Base-by-base conservation (phyloP, 805 yeast genomes). In the Candida endomychidarum region DNA sequence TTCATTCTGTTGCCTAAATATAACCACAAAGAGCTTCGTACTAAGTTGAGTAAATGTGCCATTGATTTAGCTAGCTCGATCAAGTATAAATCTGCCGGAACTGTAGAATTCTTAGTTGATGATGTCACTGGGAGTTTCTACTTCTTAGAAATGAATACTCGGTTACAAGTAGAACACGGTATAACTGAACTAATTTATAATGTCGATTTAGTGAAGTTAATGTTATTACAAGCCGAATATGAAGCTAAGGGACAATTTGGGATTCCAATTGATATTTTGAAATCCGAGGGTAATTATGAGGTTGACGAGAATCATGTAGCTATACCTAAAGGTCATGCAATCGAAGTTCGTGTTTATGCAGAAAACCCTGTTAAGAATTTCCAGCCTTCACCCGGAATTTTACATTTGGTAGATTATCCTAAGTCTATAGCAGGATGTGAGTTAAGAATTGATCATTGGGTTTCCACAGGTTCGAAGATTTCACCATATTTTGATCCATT, bases 111-210 rank as follows among this genome's bases (percentile, higher is more conserved):
- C 60, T 89, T 91, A 54, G 91, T 86, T 56, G 98, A 93, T 59
- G 83, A 83, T 54, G 72, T 62, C 37, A 72, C 95, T 50, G 91
- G 90, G 56, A 90, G 82, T 57, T 93, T 90, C 61, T 91, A 90
- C 71, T 91, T 91, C 67, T 71, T 91, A 55, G 99, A 91, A 62
- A 97, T 91, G 51, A 91, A 91, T 58, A 95, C 99, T 11, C 81
- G 99, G 57, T 75, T 91, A 52, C 99, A 91, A 65, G 99, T 91
- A 34, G 99, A 91, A 70, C 99, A 91, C 62, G 98, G 98, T 23
- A 83, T 93, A 54, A 91, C 99, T 24, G 99, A 91, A 66, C 71
- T 80, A 78, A 95, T 86, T 27, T 90, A 97, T n/a, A 96, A 96
- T 5, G 67, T 91, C 38, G 98, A 91, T 65, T 71, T 91, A 48